Evolutionary conservation across 2,329 filamentous ascomycete genomes (phyloP).

Genomic region (Trichophyton schoenleinii): DNA sequence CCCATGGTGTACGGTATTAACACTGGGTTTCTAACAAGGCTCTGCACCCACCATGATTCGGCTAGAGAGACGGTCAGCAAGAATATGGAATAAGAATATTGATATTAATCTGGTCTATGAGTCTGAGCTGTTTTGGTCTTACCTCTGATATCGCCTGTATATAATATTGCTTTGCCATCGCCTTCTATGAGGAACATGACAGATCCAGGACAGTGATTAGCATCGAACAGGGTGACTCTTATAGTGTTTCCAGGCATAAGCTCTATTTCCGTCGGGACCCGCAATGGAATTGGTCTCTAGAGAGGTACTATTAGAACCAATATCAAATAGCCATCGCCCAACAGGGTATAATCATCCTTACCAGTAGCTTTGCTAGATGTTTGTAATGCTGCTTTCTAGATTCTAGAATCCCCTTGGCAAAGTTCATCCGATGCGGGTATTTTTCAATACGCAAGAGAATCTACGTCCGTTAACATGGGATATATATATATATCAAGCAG

Average conservation of each 20-base stretch:
- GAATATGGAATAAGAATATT: not conserved
- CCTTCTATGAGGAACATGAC: constrained; percentile 89
- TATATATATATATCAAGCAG: not conserved
- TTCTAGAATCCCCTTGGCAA: constrained; percentile 64
- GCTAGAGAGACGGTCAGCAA: constrained; percentile 26
- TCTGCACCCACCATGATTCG: constrained; percentile 75
- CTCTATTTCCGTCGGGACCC: constrained; percentile 66
- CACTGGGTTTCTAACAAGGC: constrained; percentile 56
- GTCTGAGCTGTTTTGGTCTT: not conserved
- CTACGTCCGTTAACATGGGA: constrained; percentile 20
- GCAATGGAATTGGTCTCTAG: constrained; percentile 66
- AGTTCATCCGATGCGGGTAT: constrained; percentile 68
- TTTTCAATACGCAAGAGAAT: constrained; percentile 69
- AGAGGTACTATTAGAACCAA: not conserved
- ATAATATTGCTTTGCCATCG: constrained; percentile 58
- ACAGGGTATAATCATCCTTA: constrained; percentile 21
- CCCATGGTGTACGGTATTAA: constrained; percentile 62
- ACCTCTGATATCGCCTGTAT: constrained; percentile 76
- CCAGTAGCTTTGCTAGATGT: constrained; percentile 58
- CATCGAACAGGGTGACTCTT: constrained; percentile 73
- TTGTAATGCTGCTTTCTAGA: constrained; percentile 61
- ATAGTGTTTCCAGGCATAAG: constrained; percentile 56
- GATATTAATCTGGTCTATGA: too few species aligned
- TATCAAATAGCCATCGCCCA: constrained; percentile 2
- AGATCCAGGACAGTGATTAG: constrained; percentile 81